Percentiles rank a stretch among this genome's conserved stretches.
Conservation (phyloP, 371 early-diverging fungal species). For the Lichtheimia ornata region DNA sequence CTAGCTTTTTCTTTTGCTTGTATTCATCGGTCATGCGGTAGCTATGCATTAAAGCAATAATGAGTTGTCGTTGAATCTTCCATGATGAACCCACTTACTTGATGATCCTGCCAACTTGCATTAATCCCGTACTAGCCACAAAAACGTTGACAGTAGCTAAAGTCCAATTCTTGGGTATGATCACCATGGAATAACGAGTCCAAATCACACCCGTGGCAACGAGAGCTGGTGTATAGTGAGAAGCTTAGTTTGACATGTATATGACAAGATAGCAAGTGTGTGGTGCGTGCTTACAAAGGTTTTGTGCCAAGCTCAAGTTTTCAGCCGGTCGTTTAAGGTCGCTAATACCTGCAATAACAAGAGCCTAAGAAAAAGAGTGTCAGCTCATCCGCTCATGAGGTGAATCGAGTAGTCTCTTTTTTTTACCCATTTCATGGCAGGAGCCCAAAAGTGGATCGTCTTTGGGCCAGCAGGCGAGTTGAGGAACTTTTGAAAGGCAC, state of each 20-base stretch:
- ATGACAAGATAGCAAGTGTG: too few relatives aligned
- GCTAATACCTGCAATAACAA: conserved; percentile 83
- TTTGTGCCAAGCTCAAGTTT: conserved; percentile 82
- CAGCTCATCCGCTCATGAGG: too few relatives aligned
- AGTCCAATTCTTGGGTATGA: conserved; percentile 89
- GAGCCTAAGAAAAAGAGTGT: conserved; percentile 21
- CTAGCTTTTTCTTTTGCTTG: conserved; percentile 19
- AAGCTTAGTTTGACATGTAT: too few relatives aligned
- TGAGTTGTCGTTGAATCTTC: too few relatives aligned
- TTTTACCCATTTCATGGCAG: conserved; percentile 52
- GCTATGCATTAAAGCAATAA: conserved; percentile 2
- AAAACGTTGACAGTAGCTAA: conserved; percentile 91
- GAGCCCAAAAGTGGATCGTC: conserved; percentile 55
- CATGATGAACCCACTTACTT: conserved; percentile 46
- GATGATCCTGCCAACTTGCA: conserved; percentile 83
- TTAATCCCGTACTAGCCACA: conserved; percentile 86
- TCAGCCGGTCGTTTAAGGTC: conserved; percentile 93
- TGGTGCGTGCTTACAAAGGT: conserved; percentile 51
- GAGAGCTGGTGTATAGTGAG: conserved; percentile 53
- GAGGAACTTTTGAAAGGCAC: conserved; percentile 65
- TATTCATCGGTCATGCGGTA: conserved; percentile 32
- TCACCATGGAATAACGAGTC: conserved; percentile 93
- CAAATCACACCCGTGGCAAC: conserved; percentile 95
- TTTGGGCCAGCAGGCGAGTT: conserved; percentile 80
- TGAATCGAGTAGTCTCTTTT: not conserved